phyloP scores from a whole-genome alignment of 352 stramenopile species.

The Peronospora farinosa region DNA sequence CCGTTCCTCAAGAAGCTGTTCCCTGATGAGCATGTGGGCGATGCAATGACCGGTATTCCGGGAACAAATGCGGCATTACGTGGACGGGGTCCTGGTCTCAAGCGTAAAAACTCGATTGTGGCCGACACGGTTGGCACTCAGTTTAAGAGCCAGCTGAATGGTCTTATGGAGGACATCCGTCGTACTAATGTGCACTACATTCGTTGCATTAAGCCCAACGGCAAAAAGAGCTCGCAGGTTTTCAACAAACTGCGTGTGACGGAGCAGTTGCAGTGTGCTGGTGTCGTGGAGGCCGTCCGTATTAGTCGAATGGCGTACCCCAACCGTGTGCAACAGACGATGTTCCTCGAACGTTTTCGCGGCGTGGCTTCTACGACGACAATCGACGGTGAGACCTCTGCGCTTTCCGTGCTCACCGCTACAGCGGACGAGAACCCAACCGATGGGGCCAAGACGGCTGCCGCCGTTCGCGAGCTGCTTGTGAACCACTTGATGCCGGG shows the following conservation, averaged over 20 bases:
- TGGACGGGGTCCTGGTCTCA: slow-evolving; percentile 33
- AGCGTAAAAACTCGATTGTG: slow-evolving; percentile 79
- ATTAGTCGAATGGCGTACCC: slow-evolving; percentile 97
- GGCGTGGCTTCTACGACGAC: slow-evolving; percentile 37
- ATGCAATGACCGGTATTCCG: slow-evolving; percentile 39
- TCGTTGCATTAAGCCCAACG: slow-evolving; percentile 98
- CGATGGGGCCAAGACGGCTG: slow-evolving; percentile 30
- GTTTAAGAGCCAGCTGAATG: slow-evolving; percentile 91
- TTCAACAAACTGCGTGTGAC: slow-evolving; percentile 91
- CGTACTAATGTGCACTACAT: slow-evolving; percentile 97
- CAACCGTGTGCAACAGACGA: slow-evolving; percentile 90
- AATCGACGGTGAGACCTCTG: slow-evolving; percentile 18
- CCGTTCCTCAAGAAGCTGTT: slow-evolving; percentile 78
- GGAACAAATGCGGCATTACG: slow-evolving; percentile 19
- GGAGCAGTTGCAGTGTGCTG: slow-evolving; percentile 95
- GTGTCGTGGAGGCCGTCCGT: slow-evolving; percentile 97
- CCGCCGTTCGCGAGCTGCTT: slow-evolving; percentile 48
- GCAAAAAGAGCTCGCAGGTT: slow-evolving; percentile 85
- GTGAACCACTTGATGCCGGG: slow-evolving; percentile 51
- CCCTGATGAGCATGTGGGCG: slow-evolving; percentile 54
- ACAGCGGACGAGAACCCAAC: slow-evolving; percentile 33
- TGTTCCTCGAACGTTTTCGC: slow-evolving; percentile 83
- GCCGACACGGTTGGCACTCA: slow-evolving; percentile 82
- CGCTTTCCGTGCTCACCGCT: slow-evolving; percentile 32
- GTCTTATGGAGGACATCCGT: slow-evolving; percentile 92